Conservation (phyloP, 352 stramenopile species). For the Pythium aphanidermatum region DNA sequence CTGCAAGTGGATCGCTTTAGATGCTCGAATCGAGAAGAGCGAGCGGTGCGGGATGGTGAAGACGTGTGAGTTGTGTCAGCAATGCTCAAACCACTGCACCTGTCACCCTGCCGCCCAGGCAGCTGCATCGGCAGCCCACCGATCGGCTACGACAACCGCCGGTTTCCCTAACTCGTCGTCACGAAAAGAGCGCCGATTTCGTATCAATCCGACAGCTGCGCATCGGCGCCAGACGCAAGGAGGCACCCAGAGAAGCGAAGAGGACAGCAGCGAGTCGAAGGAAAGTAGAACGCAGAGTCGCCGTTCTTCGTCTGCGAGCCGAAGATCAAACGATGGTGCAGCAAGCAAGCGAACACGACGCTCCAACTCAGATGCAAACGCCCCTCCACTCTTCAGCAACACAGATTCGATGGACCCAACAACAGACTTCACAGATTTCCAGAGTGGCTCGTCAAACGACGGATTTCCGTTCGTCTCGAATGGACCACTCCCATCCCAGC, state of each 20-base stretch:
- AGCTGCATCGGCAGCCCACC: not conserved
- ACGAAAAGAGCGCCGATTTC: constrained; percentile 32
- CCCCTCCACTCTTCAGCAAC: too few relatives aligned
- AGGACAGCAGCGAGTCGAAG: constrained; percentile 3
- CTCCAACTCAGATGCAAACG: constrained; percentile 22
- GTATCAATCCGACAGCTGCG: constrained; percentile 26
- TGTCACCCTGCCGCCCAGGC: constrained; percentile 16
- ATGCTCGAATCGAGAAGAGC: not conserved
- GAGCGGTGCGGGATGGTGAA: constrained; percentile 24
- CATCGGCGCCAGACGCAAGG: constrained; percentile 18
- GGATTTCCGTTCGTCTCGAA: constrained; percentile 6
- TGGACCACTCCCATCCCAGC: constrained; percentile 12
- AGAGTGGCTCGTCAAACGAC: constrained; percentile 17
- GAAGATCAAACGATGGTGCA: not conserved
- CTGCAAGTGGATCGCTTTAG: constrained; percentile 47
- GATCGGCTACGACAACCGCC: constrained; percentile 2
- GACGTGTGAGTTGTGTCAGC: constrained; percentile 14
- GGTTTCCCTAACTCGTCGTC: constrained; percentile 22
- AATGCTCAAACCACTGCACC: constrained; percentile 15
- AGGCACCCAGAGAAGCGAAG: constrained; percentile 1
- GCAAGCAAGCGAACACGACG: constrained; percentile 18
- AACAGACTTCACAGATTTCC: constrained; percentile 14
- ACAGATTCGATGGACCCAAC: constrained; percentile 7
- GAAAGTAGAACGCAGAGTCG: not conserved
- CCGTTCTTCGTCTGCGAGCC: not conserved